phyloP scores from a whole-genome alignment of 2,329 filamentous ascomycete genomes.

The Aspergillus neotritici region DNA sequence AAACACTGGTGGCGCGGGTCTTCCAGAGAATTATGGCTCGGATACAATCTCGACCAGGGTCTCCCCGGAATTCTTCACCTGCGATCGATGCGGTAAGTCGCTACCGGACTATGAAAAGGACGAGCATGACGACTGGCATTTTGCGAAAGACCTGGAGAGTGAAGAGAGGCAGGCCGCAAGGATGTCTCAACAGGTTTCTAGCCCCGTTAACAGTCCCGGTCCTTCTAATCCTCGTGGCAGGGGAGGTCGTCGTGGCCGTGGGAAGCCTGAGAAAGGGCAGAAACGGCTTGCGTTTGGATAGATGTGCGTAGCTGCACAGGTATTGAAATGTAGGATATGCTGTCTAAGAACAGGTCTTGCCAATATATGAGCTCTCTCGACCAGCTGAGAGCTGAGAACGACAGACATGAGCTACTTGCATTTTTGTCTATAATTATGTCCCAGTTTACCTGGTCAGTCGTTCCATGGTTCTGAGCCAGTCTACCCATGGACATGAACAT shows the following conservation, averaged over 20 bases:
- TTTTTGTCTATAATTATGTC: neutral
- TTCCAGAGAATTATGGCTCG: neutral
- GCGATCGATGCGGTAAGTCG: slow-evolving; percentile 60
- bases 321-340: too few species aligned
- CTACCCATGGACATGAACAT: too few species aligned
- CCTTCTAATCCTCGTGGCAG: slow-evolving; percentile 18
- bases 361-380: neutral
- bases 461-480: too few species aligned
- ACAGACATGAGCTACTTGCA: neutral
- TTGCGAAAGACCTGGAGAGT: slow-evolving; percentile 77
- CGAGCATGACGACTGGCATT: slow-evolving; percentile 90
- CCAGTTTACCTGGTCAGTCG: too few species aligned
- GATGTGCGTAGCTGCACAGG: neutral
- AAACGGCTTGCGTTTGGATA: slow-evolving; percentile 33
- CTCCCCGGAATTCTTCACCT: slow-evolving; percentile 41
- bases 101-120: slow-evolving; percentile 56
- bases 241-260: slow-evolving; percentile 20
- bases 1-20: neutral
- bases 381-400: too few species aligned
- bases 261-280: slow-evolving; percentile 33
- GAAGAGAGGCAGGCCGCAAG: slow-evolving; percentile 47
- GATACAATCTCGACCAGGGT: neutral
- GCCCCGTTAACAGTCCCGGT: slow-evolving; percentile 10
- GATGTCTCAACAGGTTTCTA: slow-evolving; percentile 12
- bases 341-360: neutral